Percentiles rank a stretch among this genome's conserved stretches.
Conservation (phyloP, 495 filamentous ascomycete genomes). For the Endocarpon pusillum region DNA sequence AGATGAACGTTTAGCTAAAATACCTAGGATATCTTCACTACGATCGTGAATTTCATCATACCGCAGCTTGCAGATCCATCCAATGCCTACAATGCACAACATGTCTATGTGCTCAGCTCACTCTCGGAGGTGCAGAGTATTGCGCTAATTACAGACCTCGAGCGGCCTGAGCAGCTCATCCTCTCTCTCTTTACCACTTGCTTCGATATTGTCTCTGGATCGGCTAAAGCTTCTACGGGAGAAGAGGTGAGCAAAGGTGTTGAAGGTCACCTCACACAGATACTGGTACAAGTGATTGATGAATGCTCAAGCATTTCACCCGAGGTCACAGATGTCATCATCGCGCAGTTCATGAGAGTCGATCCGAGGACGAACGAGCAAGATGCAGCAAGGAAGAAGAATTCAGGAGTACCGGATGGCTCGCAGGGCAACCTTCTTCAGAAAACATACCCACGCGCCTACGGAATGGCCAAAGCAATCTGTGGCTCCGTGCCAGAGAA, state of each 20-base stretch:
- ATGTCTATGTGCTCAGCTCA: constrained; percentile 75
- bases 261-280: constrained; percentile 74
- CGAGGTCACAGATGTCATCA: constrained; percentile 79
- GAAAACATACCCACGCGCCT: constrained; percentile 78
- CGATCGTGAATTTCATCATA: constrained; percentile 67
- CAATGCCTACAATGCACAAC: constrained; percentile 80
- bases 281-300: constrained; percentile 73
- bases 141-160: constrained; percentile 80
- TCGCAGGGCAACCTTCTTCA: constrained; percentile 64
- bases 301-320: constrained; percentile 65
- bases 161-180: constrained; percentile 56
- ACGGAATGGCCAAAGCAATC: constrained; percentile 88
- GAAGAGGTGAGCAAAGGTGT: constrained; percentile 79
- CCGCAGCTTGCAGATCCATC: constrained; percentile 76
- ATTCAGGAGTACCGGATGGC: constrained; percentile 39
- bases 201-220: constrained; percentile 82
- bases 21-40: constrained; percentile 82
- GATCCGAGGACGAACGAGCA: constrained; percentile 41
- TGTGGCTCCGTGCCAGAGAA: constrained; percentile 82
- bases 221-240: constrained; percentile 51
- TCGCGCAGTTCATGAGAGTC: constrained; percentile 85
- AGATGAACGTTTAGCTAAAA: too few relatives aligned
- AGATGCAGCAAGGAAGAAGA: constrained; percentile 38
- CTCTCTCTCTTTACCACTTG: constrained; percentile 66
- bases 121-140: constrained; percentile 89